These are phyloP conservation scores for Eucalyptus erythrocorys DNA, from an alignment of 345 rosid species.

Conservation along the genomic window DNA sequence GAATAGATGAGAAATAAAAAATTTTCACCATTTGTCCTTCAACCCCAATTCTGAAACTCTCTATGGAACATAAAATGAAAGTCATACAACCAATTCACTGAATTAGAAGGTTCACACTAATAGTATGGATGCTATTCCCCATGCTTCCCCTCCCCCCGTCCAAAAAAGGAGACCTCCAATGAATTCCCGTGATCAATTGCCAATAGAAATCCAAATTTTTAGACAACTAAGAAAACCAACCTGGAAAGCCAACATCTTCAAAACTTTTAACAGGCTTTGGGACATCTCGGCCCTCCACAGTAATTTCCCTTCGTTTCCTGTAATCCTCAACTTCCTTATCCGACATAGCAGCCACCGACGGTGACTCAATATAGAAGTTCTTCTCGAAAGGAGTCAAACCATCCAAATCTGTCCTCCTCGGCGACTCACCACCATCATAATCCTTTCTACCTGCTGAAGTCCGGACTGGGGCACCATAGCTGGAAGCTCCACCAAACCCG, in stretches of 20 bases:
- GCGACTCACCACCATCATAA: conserved; percentile 29
- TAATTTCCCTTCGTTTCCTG: conserved; percentile 62
- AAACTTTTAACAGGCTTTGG: conserved; percentile 90
- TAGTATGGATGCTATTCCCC: not conserved
- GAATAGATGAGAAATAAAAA: not conserved
- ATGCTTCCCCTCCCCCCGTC: not conserved
- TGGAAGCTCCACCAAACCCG: conserved; percentile 82
- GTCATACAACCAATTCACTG: not conserved
- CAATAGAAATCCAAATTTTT: not conserved
- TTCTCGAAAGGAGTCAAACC: conserved; percentile 91
- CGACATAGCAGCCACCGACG: conserved; percentile 72
- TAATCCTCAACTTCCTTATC: conserved; percentile 76
- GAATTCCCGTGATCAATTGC: not conserved
- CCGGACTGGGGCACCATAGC: conserved; percentile 41
- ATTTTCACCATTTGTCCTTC: not conserved
- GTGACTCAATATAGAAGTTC: conserved; percentile 85
- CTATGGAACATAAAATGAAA: not conserved
- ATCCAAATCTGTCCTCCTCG: conserved; percentile 78
- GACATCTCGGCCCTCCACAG: conserved; percentile 91
- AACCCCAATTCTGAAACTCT: not conserved
- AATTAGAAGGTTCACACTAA: not conserved
- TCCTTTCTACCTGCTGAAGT: conserved; percentile 52
- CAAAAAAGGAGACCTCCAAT: not conserved
- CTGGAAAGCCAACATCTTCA: conserved; percentile 84
- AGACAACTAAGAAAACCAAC: conserved; percentile 15